A percentile compares a stretch with the other conserved stretches of the same genome.
phyloP scores from a whole-genome alignment of 2,329 filamentous ascomycete species.

The Fusarium agapanthi region DNA sequence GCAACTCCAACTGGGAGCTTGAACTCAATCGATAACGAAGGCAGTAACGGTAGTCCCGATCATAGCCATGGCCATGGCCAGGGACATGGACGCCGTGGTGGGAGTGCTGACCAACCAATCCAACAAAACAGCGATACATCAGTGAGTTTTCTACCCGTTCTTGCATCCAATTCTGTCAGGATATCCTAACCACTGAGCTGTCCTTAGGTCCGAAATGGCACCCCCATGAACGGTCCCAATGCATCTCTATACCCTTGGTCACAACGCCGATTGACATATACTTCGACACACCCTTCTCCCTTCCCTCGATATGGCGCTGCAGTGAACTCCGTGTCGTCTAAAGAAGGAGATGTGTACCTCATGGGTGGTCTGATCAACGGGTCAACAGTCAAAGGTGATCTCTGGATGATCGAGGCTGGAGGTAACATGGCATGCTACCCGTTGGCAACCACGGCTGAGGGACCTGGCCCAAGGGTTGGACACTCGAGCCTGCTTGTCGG shows the following conservation, averaged over 20 bases:
- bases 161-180: neutral
- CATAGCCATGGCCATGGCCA: conserved; percentile 59
- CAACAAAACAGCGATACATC: conserved; percentile 49
- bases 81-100: conserved; percentile 58
- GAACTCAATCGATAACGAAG: conserved; percentile 73
- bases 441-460: conserved; percentile 89
- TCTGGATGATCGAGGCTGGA: conserved; percentile 97
- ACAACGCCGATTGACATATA: conserved; percentile 86
- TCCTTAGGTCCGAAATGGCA: conserved; percentile 64
- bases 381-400: conserved; percentile 92
- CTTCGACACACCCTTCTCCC: conserved; percentile 81
- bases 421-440: conserved; percentile 90
- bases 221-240: conserved; percentile 66
- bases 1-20: conserved; percentile 81
- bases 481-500: conserved; percentile 94
- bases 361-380: conserved; percentile 98
- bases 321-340: conserved; percentile 90
- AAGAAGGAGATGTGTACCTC: conserved; percentile 96
- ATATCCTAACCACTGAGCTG: conserved; percentile 13
- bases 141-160: conserved; percentile 47
- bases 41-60: conserved; percentile 69
- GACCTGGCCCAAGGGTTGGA: conserved; percentile 92
- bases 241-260: conserved; percentile 95
- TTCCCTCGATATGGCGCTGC: conserved; percentile 98
- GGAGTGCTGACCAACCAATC: conserved; percentile 60